These are phyloP conservation scores for Crataegus laevigata DNA, from an alignment of 306 rosid genomes.

Conservation along the genomic window DNA sequence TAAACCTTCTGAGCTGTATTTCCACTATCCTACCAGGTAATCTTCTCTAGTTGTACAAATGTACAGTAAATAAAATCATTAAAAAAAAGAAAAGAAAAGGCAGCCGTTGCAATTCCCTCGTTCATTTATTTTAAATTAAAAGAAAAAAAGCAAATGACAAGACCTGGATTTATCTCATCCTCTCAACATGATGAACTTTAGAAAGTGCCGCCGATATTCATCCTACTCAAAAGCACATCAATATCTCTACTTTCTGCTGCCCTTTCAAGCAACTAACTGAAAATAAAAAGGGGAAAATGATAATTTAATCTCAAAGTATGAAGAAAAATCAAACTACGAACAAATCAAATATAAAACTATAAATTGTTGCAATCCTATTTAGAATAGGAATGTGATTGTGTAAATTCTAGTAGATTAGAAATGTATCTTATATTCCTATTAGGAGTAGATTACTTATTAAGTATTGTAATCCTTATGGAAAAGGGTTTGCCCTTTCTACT, in stretches of 20 bases:
- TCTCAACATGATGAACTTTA: neutral
- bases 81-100: too few relatives aligned
- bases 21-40: slow-evolving; percentile 6
- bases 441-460: too few relatives aligned
- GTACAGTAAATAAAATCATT: neutral
- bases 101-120: too few relatives aligned
- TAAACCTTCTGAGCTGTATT: neutral
- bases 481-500: too few relatives aligned
- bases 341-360: too few relatives aligned
- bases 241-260: neutral
- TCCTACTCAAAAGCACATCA: neutral
- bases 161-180: neutral
- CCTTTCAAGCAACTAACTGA: neutral
- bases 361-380: too few relatives aligned
- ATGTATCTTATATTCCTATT: too few relatives aligned
- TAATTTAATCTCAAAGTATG: neutral
- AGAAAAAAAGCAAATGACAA: neutral
- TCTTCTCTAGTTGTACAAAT: slow-evolving; percentile 7
- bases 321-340: too few relatives aligned
- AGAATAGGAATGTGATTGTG: too few relatives aligned
- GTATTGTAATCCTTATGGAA: too few relatives aligned
- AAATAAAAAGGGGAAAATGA: neutral
- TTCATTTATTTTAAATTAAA: neutral
- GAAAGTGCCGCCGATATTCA: neutral
- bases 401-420: too few relatives aligned